These are phyloP conservation scores for Eutypa lata DNA, from an alignment of 2,329 filamentous ascomycete species.

Conservation along the genomic window DNA sequence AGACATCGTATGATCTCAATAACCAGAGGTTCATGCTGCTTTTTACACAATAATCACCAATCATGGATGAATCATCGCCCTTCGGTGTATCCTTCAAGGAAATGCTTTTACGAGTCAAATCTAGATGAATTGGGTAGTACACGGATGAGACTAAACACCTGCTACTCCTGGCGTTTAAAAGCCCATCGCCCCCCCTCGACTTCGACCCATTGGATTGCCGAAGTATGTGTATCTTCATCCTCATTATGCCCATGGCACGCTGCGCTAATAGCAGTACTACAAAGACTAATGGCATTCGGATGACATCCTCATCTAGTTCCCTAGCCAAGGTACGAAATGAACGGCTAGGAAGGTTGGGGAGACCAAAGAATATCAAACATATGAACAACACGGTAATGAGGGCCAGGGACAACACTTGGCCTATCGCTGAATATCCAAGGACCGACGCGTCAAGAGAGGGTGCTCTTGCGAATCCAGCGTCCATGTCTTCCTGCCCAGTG, in stretches of 20 bases:
- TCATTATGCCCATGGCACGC: neutral
- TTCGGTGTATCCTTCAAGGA: too few relatives aligned
- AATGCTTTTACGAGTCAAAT: too few relatives aligned
- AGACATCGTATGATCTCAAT: too few relatives aligned
- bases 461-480: neutral
- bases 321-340: neutral
- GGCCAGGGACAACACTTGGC: neutral
- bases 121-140: too few relatives aligned
- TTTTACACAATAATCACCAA: too few relatives aligned
- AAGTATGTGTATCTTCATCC: neutral
- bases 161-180: too few relatives aligned
- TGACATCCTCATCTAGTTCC: neutral
- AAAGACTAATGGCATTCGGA: neutral
- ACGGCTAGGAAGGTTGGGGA: neutral
- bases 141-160: too few relatives aligned
- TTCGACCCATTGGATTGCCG: neutral
- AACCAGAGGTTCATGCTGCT: too few relatives aligned
- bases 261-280: neutral
- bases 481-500: neutral
- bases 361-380: neutral
- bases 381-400: neutral
- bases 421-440: neutral
- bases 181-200: neutral
- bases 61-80: too few relatives aligned
- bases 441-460: neutral